Evolutionary conservation across 208 protist species (phyloP), one percentile per base, ranked within the genome.

Genomic region (Trypanosoma scelopori): DNA sequence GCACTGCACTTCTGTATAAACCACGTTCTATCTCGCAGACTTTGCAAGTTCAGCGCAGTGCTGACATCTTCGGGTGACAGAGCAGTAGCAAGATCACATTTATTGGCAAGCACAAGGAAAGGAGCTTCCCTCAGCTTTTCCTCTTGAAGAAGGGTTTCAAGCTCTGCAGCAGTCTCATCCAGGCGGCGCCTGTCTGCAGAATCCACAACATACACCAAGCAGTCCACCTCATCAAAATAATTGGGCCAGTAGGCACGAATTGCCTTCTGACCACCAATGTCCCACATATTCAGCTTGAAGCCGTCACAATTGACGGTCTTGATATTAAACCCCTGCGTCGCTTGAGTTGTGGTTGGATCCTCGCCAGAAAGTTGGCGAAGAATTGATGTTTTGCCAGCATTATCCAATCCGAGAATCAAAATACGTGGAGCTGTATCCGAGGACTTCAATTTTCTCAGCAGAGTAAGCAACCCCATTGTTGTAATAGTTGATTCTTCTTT

Each of bases 201-300:
- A 73, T 99, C 97, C 23, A 99, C 92, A 61, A 99, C 97, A 77
- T 98, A 99, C 35, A 99, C 94, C 50, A 98, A 55, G 56, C 89
- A 97, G 53, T 99, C 97, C 1, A 97, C 98, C 71, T 98, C 86
- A 49, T 97, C 93, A 78, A 98, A 99, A 80, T 99, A 99, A 75
- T 99, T 98, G 22, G 93, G 84, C 97, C 98, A 99, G 88, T 99
- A 99, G 7, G 95, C 89, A 25, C 98, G 93, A 58, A 99, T 99
- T 32, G 92, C 89, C 78, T 97, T 98, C 70, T 99, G 98, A 30
- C 96, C 98, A 63, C 98, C 98, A 73, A 99, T 98, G 76, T 99
- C 98, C 97, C 98, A 99, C 81, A 99, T 91, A 84, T 99, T 99
- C 35, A 99, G 84, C 81, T 99, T 99, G 75, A 99, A 98, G 13